Conservation (phyloP, 2,329 filamentous ascomycete genomes). For the Chaetomium sp. region DNA sequence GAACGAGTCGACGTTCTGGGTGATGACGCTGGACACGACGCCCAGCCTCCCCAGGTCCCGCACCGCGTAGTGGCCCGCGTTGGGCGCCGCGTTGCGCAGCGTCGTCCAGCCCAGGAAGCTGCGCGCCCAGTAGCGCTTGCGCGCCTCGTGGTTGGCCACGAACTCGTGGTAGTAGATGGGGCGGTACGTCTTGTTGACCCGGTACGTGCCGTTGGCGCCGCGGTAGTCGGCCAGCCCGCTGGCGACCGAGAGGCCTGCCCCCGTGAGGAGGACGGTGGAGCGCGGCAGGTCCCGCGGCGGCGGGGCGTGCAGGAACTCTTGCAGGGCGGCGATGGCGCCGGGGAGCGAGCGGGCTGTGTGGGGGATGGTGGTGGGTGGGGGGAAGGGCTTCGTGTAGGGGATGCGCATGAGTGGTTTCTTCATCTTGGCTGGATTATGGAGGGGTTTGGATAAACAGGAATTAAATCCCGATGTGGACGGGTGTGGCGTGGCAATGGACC, state of each 20-base stretch:
- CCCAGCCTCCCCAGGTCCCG: conserved; percentile 71
- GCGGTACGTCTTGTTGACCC: conserved; percentile 83
- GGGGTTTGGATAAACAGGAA: not conserved
- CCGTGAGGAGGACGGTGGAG: conserved; percentile 62
- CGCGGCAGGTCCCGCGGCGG: conserved; percentile 52
- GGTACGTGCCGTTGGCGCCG: conserved; percentile 86
- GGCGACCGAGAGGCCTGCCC: conserved; percentile 90
- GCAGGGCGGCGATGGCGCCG: conserved; percentile 76
- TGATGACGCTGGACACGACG: conserved; percentile 75
- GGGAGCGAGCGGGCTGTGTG: conserved; percentile 66
- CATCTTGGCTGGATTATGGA: conserved; percentile 1
- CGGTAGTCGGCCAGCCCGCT: conserved; percentile 93
- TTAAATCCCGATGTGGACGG: not conserved
- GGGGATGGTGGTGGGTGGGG: conserved; percentile 74
- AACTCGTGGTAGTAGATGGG: conserved; percentile 96
- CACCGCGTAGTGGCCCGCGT: conserved; percentile 77
- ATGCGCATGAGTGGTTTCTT: conserved; percentile 72
- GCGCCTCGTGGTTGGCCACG: conserved; percentile 73
- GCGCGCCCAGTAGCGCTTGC: conserved; percentile 94
- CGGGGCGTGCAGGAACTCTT: conserved; percentile 70
- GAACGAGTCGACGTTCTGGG: conserved; percentile 97
- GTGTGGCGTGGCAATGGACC: not conserved
- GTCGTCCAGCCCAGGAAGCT: conserved; percentile 93
- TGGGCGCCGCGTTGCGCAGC: conserved; percentile 76
- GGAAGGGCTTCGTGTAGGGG: conserved; percentile 83